Evolutionary conservation across 2,329 filamentous ascomycete genomes (phyloP), one percentile per base, ranked within the genome.

Genomic region (Beauveria sp.): DNA sequence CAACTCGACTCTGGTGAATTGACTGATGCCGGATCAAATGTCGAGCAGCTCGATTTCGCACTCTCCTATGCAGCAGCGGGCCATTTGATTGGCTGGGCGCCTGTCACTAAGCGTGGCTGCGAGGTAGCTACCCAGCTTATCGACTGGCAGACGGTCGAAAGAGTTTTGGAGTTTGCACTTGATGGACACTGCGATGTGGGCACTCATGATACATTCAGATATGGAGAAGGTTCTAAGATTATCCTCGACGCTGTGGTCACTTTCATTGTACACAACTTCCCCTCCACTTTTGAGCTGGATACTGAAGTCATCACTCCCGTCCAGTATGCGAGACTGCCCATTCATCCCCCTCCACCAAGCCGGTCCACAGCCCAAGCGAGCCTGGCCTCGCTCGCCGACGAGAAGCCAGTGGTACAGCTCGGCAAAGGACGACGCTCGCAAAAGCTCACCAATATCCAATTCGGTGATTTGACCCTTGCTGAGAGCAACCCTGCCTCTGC

Each of bases 31-130:
- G 73, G 78, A 24, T 72, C 75, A 55, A 65, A 72, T 50, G 66
- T 69, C 24, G 79, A 81, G 8, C 78, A 77, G 22, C 79, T 85
- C 62, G 75, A 79, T 38, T 83, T 83, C 64, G 81, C 81, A n/a
- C 73, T 90, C 22, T 84, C 84, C 26, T 88, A 89, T 67, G 81
- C 86, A 51, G 85, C 86, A 28, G 82, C 85, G 5, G 88, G 86
- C 0, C 77, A 82, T 55, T 74, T 84, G 45, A 75, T 90, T 18
- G 76, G 77, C 46, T 80, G 87, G 69, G 76, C 75, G 2, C 78
- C 79, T 26, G 79, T 89, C 28, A 75, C 82, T 12, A 72, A 78
- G 51, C 81, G 84, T 42, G 87, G 86, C 42, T 74, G 88, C 28
- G 81, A 85, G 53, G 79, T 88, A 64, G 85, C 85, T 1, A 76